Percentiles rank a stretch among this genome's conserved stretches.
Evolutionary conservation across 176 grass and related monocot species (phyloP).

Genomic region (Echinochloa phyllopogon): DNA sequence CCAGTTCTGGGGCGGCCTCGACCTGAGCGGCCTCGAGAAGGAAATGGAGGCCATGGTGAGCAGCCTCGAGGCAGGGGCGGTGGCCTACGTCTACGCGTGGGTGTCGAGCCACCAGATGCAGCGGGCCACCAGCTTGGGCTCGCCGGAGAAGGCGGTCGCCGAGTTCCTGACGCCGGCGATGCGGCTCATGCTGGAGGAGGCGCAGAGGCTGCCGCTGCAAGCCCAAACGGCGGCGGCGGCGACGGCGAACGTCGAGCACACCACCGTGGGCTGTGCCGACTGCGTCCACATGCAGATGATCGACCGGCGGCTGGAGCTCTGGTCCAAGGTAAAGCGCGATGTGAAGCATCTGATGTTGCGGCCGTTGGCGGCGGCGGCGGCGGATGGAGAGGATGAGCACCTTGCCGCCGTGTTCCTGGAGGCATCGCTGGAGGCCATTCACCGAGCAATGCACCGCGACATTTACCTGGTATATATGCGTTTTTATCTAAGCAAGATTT

Average conservation of each 20-base stretch:
- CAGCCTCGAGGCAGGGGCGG: not conserved
- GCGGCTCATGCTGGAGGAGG: not conserved
- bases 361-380: not conserved
- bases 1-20: slow-evolving; percentile 3
- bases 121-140: not conserved
- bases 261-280: not conserved
- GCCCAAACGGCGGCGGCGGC: not conserved
- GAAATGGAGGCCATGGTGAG: not conserved
- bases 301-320: not conserved
- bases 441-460: slow-evolving; percentile 3
- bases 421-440: slow-evolving; percentile 33
- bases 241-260: not conserved
- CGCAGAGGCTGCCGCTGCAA: not conserved
- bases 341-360: not conserved
- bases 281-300: not conserved
- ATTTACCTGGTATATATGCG: slow-evolving; percentile 37
- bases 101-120: slow-evolving; percentile 1
- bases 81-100: not conserved
- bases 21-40: not conserved
- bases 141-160: not conserved
- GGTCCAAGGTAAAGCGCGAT: not conserved
- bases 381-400: not conserved
- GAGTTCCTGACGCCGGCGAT: not conserved
- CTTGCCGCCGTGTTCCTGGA: not conserved
- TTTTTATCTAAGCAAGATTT: too few species aligned